Conservation (phyloP, 371 early-diverging fungal species). For the Conidiobolus incongruus region DNA sequence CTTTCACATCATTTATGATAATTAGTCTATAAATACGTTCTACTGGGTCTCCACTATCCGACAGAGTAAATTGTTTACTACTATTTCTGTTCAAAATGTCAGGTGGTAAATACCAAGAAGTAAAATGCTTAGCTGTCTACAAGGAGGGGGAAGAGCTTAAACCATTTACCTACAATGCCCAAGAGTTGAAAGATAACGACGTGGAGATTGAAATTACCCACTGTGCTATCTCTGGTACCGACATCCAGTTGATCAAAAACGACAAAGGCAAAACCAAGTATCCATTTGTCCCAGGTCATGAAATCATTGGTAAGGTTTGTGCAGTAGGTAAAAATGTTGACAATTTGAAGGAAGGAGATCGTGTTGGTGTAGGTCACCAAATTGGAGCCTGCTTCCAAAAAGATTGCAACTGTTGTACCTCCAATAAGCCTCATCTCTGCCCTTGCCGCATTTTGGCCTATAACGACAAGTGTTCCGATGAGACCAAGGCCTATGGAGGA, state of each 20-base stretch:
- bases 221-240: slow-evolving; percentile 35
- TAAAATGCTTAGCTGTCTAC: too few relatives aligned
- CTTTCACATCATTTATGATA: too few relatives aligned
- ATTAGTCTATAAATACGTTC: too few relatives aligned
- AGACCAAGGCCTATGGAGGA: slow-evolving; percentile 18
- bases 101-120: too few relatives aligned
- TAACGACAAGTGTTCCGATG: slow-evolving; percentile 1
- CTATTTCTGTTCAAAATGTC: too few relatives aligned
- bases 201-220: slow-evolving; percentile 22
- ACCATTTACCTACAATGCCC: slow-evolving; percentile 16
- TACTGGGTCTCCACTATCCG: too few relatives aligned
- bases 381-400: slow-evolving; percentile 17
- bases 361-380: slow-evolving; percentile 51
- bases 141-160: slow-evolving; percentile 13
- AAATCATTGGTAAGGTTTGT: slow-evolving; percentile 35
- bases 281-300: too few relatives aligned
- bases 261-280: slow-evolving; percentile 23
- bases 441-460: too few relatives aligned
- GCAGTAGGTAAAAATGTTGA: slow-evolving; percentile 26
- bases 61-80: too few relatives aligned
- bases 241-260: slow-evolving; percentile 29
- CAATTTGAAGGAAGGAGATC: slow-evolving; percentile 33
- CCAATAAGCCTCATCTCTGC: slow-evolving; percentile 44
- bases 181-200: slow-evolving; percentile 15
- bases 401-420: slow-evolving; percentile 31